A percentile compares a stretch with the other conserved stretches of the same genome.
Conservation (phyloP, 1,139 yeast genomes). For the Hansenula sp. region DNA sequence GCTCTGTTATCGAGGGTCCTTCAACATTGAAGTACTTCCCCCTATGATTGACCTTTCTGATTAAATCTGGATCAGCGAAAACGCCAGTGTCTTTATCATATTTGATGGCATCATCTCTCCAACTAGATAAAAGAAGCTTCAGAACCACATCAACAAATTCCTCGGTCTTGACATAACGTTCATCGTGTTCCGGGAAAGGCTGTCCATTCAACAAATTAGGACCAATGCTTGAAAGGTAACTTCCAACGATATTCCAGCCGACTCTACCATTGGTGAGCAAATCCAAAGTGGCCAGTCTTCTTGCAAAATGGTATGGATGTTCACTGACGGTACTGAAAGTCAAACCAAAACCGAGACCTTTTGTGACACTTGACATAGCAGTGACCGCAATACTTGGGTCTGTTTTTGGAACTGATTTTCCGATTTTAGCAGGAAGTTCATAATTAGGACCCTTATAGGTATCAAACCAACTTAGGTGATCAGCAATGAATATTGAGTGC, state of each 20-base stretch:
- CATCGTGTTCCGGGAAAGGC: slow-evolving; percentile 34
- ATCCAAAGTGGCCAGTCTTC: slow-evolving; percentile 37
- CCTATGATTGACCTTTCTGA: slow-evolving; percentile 33
- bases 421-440: slow-evolving; percentile 1
- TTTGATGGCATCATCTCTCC: slow-evolving; percentile 40
- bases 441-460: slow-evolving; percentile 32
- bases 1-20: slow-evolving; percentile 36
- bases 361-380: slow-evolving; percentile 37
- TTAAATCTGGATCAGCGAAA: slow-evolving; percentile 32
- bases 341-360: slow-evolving; percentile 33
- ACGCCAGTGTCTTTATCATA: slow-evolving; percentile 28
- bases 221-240: slow-evolving; percentile 31
- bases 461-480: slow-evolving; percentile 34
- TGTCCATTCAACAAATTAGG: slow-evolving; percentile 30
- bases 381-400: slow-evolving; percentile 34
- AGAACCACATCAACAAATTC: slow-evolving; percentile 37
- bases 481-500: slow-evolving; percentile 37
- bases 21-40: slow-evolving; percentile 37
- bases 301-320: slow-evolving; percentile 36
- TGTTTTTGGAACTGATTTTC: slow-evolving; percentile 24
- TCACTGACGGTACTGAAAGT: slow-evolving; percentile 38
- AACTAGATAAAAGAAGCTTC: slow-evolving; percentile 34
- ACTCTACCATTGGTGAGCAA: slow-evolving; percentile 37
- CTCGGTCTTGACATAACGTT: slow-evolving; percentile 33
- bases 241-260: slow-evolving; percentile 40